phyloP scores from a whole-genome alignment of 192 early-diverging fungal genomes.

The Coemansia sp. region DNA sequence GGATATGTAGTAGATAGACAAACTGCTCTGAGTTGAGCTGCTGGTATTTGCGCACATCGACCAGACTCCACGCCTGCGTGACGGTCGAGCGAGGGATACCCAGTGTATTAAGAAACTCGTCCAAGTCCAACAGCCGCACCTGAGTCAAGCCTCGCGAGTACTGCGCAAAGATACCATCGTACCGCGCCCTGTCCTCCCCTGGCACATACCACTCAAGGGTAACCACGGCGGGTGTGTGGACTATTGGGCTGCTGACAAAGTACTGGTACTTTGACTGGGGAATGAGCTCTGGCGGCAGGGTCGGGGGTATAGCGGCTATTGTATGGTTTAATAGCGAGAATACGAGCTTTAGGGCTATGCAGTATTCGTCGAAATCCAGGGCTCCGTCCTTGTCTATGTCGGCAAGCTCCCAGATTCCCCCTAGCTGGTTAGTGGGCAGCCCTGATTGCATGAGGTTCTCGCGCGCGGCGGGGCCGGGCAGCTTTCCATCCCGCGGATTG shows the following conservation, averaged over 20 bases:
- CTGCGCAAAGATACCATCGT: conserved; percentile 36
- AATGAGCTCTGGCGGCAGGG: conserved; percentile 64
- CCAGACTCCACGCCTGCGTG: conserved; percentile 45
- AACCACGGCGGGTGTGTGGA: background rate
- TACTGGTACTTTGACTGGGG: conserved; percentile 63
- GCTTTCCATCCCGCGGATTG: conserved; percentile 39
- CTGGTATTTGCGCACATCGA: conserved; percentile 54
- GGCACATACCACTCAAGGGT: conserved; percentile 54
- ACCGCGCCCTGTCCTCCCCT: conserved; percentile 32
- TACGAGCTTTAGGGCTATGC: conserved; percentile 73
- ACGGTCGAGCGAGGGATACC: conserved; percentile 35
- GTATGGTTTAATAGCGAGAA: conserved; percentile 63
- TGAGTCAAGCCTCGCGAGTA: conserved; percentile 26
- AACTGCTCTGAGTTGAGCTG: conserved; percentile 57
- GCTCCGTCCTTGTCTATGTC: conserved; percentile 82
- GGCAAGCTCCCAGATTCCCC: conserved; percentile 63
- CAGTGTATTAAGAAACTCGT: conserved; percentile 42
- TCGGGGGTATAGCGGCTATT: conserved; percentile 56
- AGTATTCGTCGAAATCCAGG: conserved; percentile 82
- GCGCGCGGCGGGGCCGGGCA: conserved; percentile 41
- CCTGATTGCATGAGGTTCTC: conserved; percentile 51
- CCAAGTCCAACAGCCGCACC: conserved; percentile 45
- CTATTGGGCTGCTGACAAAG: conserved; percentile 12
- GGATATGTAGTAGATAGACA: conserved; percentile 44
- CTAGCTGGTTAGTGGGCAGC: conserved; percentile 47